Base-by-base conservation (phyloP, 1,139 yeast genomes). In the Geotrichum histeridarum region DNA sequence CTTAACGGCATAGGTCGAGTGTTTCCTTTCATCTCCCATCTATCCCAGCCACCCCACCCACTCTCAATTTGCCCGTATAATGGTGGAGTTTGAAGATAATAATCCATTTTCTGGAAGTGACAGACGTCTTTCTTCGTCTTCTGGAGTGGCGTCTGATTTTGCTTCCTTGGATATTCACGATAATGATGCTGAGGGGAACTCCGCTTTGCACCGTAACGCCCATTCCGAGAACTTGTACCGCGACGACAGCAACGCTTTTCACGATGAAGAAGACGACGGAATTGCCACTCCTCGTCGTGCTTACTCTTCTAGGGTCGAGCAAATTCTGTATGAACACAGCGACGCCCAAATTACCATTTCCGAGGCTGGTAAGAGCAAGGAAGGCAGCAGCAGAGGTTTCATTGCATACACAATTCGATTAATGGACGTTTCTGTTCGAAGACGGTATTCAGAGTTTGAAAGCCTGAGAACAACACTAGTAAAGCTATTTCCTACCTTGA, bases 391-490 rank as follows among this genome's bases (percentile, higher is more conserved):
- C 66, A 77, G 84, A 68, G 84, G 82, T 38, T 91, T 83, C 61
- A 81, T 91, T 48, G 88, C 89, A 0, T 93, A 93, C 68, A 83
- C 95, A 11, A 88, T 93, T 57, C 79, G 79, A 60, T 70, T 81
- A 42, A 82, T 60, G 45, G 83, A 81, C 50, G 66, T 78, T 12
- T 77, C 80, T 36, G 91, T 91, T 1, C 76, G 91, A 56, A 76
- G 99, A 62, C 75, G 99, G 44, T 93, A 91, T 70, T 86, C 95
- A 49, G 99, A 93, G 67, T 93, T 93, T 68, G 98, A 89, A 64
- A 81, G 87, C 55, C 76, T 93, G 44, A 73, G 97, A 55, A 83
- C 78, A 39, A 79, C 84, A 4, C 75, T 93, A 27, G 75, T 83
- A 6, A 83, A 82, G 65, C 73, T 88, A 36, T 90, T 87, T 65